These are phyloP conservation scores for Scedosporium minutisporum DNA, from an alignment of 2,329 filamentous ascomycete species.

Conservation along the genomic window DNA sequence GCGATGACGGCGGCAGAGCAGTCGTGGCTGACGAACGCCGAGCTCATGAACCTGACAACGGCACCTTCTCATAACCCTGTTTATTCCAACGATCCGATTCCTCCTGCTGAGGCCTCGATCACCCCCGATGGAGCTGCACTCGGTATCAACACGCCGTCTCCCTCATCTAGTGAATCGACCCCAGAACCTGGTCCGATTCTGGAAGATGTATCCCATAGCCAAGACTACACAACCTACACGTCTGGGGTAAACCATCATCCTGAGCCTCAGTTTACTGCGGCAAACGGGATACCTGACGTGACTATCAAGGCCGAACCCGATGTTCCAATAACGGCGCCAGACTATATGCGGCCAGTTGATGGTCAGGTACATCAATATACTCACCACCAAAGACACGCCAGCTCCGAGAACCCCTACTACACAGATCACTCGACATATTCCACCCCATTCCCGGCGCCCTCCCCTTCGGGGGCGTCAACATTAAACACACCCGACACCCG, in stretches of 20 bases:
- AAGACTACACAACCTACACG: conserved; percentile 7
- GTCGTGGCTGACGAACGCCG: conserved; percentile 5
- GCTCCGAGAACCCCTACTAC: conserved; percentile 11
- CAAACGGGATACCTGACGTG: conserved; percentile 3
- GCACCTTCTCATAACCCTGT: background rate
- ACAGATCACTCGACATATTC: conserved; percentile 30
- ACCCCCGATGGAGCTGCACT: background rate
- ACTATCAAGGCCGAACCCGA: conserved; percentile 4
- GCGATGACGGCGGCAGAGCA: conserved; percentile 26
- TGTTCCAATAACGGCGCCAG: background rate
- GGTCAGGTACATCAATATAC: conserved; percentile 10
- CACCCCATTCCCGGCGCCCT: conserved; percentile 28
- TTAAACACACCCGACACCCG: conserved; percentile 39
- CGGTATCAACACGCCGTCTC: background rate
- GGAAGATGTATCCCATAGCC: background rate
- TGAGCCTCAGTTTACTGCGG: background rate
- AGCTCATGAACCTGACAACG: conserved; percentile 4
- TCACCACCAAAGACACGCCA: conserved; percentile 9
- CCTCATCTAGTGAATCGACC: background rate
- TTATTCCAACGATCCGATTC: background rate
- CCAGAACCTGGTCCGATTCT: background rate
- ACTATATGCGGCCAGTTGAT: conserved; percentile 10
- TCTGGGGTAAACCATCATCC: conserved; percentile 6
- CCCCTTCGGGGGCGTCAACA: conserved; percentile 29
- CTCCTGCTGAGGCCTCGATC: background rate